phyloP scores from a whole-genome alignment of 129 eudicot species.

The Chrysanthemum lavandulifolium region DNA sequence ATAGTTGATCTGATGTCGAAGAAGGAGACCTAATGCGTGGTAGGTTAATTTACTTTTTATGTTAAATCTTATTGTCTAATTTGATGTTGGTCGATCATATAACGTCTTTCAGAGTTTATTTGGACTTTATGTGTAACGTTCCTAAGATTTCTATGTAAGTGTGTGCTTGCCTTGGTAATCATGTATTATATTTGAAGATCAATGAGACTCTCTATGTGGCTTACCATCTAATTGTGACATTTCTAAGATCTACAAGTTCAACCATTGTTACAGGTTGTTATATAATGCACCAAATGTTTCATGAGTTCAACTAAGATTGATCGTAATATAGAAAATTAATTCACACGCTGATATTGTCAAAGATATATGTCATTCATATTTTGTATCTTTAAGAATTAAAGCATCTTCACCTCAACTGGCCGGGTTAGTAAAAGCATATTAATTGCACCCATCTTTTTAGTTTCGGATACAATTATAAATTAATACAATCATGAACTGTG shows the following conservation, averaged over 20 bases:
- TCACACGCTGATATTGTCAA: not conserved
- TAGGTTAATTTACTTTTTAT: constrained; percentile 30
- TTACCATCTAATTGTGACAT: not conserved
- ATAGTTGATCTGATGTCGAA: constrained; percentile 15
- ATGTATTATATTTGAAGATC: constrained; percentile 21
- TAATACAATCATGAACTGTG: no score
- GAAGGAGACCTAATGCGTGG: constrained; percentile 21
- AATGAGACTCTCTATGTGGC: not conserved
- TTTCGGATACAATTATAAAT: not conserved
- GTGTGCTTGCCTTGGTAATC: constrained; percentile 35
- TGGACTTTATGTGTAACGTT: constrained; percentile 31
- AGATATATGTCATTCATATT: not conserved
- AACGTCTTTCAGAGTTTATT: constrained; percentile 28
- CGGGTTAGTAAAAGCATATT: not conserved
- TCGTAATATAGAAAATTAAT: not conserved
- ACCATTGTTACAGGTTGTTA: not conserved
- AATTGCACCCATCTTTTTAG: not conserved
- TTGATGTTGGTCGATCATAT: constrained; percentile 21
- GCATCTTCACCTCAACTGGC: not conserved
- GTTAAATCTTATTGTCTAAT: constrained; percentile 16
- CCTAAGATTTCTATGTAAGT: constrained; percentile 23
- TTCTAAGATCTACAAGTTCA: not conserved
- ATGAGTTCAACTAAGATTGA: not conserved
- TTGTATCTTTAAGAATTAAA: constrained; percentile 7
- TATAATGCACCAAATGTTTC: not conserved